Percentiles rank a stretch among this genome's conserved stretches.
Conservation (phyloP, 148 eudicot species). For the Camellia granthamiana region DNA sequence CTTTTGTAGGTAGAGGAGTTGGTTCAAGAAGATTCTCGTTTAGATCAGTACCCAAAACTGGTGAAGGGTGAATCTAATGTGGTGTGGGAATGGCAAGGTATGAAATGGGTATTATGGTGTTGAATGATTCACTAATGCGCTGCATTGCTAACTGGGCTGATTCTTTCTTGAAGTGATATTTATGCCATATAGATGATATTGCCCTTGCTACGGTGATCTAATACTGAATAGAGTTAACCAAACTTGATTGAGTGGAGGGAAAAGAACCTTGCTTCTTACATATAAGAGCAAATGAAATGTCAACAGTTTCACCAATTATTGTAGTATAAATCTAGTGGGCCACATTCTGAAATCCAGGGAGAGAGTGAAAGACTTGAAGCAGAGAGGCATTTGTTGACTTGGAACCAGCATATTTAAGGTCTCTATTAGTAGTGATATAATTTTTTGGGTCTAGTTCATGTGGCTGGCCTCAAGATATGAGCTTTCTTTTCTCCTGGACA, state of each 20-base stretch:
- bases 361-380: slow-evolving; percentile 2
- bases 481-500: background rate
- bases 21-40: slow-evolving; percentile 86
- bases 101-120: background rate
- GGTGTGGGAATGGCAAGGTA: slow-evolving; percentile 99
- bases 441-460: background rate
- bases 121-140: slow-evolving; percentile 2
- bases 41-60: slow-evolving; percentile 79
- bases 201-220: background rate
- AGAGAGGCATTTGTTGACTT: background rate
- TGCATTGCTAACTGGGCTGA: background rate
- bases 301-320: background rate
- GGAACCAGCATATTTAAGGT: background rate
- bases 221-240: background rate
- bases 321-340: background rate
- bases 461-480: background rate
- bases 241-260: background rate
- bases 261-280: background rate
- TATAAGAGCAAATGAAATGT: background rate
- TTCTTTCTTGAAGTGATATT: background rate
- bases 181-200: background rate
- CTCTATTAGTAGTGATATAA: background rate
- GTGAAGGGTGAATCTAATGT: slow-evolving; percentile 95
- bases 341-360: background rate
- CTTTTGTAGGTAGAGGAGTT: slow-evolving; percentile 68